phyloP scores from a whole-genome alignment of 1,139 yeast species.

The Sugiyamaella paludigena region DNA sequence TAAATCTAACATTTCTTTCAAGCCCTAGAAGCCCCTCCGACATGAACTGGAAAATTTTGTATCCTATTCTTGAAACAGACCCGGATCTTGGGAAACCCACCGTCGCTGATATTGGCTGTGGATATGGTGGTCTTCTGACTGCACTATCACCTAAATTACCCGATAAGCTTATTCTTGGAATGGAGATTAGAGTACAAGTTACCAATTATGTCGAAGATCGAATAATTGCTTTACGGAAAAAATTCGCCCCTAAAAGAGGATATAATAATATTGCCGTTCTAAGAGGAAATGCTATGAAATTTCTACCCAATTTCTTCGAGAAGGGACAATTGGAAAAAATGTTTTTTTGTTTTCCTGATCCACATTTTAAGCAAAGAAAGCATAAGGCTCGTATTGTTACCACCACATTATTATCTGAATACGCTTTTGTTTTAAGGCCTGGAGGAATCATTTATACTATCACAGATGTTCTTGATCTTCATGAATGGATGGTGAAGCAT shows the following conservation, averaged over 20 bases:
- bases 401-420: slow-evolving; percentile 80
- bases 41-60: slow-evolving; percentile 84
- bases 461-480: slow-evolving; percentile 92
- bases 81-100: slow-evolving; percentile 55
- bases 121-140: slow-evolving; percentile 89
- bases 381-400: slow-evolving; percentile 97
- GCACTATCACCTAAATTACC: slow-evolving; percentile 79
- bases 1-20: background rate
- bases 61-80: slow-evolving; percentile 46
- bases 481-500: slow-evolving; percentile 95
- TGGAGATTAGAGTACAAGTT: slow-evolving; percentile 97
- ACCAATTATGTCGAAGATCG: slow-evolving; percentile 96
- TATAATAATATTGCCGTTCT: slow-evolving; percentile 86
- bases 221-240: slow-evolving; percentile 77
- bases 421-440: slow-evolving; percentile 83
- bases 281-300: slow-evolving; percentile 97
- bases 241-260: slow-evolving; percentile 38
- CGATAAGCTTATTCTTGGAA: slow-evolving; percentile 72
- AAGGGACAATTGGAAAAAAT: slow-evolving; percentile 75
- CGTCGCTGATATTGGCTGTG: slow-evolving; percentile 96
- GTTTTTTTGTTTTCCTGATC: slow-evolving; percentile 99
- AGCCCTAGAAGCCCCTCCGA: slow-evolving; percentile 68
- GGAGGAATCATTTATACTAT: slow-evolving; percentile 91
- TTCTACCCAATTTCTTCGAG: slow-evolving; percentile 86
- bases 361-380: slow-evolving; percentile 95